Evolutionary conservation across 352 stramenopile species (phyloP).

Genomic region (Pythium dissimile): DNA sequence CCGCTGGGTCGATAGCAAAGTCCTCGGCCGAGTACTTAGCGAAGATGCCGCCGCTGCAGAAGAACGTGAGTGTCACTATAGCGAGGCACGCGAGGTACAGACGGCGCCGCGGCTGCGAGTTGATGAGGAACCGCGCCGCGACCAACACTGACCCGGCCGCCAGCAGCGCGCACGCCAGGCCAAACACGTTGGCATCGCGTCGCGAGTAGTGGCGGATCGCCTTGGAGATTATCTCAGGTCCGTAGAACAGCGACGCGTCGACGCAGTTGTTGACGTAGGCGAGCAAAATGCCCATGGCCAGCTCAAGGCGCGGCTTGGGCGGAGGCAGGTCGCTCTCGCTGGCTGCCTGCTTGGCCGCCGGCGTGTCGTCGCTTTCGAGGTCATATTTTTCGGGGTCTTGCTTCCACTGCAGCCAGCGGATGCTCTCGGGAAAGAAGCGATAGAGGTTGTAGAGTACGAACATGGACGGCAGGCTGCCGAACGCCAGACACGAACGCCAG

Average conservation of each 20-base stretch:
- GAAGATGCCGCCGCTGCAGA: slow-evolving; percentile 67
- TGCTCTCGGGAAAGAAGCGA: slow-evolving; percentile 71
- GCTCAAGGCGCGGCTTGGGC: slow-evolving; percentile 48
- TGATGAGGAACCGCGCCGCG: slow-evolving; percentile 63
- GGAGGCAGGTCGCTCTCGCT: slow-evolving; percentile 4
- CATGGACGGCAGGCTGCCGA: slow-evolving; percentile 66
- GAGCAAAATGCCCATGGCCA: slow-evolving; percentile 70
- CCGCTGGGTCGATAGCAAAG: slow-evolving; percentile 38
- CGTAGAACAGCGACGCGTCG: slow-evolving; percentile 86
- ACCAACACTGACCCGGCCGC: slow-evolving; percentile 67
- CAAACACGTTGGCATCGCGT: slow-evolving; percentile 74
- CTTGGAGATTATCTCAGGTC: slow-evolving; percentile 77
- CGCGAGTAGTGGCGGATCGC: slow-evolving; percentile 52
- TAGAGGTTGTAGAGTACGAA: slow-evolving; percentile 79
- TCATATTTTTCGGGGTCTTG: slow-evolving; percentile 48
- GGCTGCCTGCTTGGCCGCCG: background rate
- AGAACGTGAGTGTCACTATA: slow-evolving; percentile 68
- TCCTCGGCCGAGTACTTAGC: slow-evolving; percentile 61
- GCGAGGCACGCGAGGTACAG: slow-evolving; percentile 71
- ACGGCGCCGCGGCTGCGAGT: slow-evolving; percentile 54
- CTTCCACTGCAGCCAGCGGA: slow-evolving; percentile 75
- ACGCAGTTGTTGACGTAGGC: slow-evolving; percentile 89
- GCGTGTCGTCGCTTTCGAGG: slow-evolving; percentile 28
- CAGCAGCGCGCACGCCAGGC: slow-evolving; percentile 61
- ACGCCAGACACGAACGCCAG: slow-evolving; percentile 70